Evolutionary conservation across 225 moss, liverwort and hornwort species (phyloP).

Genomic region (Pseudoscleropodium purum): DNA sequence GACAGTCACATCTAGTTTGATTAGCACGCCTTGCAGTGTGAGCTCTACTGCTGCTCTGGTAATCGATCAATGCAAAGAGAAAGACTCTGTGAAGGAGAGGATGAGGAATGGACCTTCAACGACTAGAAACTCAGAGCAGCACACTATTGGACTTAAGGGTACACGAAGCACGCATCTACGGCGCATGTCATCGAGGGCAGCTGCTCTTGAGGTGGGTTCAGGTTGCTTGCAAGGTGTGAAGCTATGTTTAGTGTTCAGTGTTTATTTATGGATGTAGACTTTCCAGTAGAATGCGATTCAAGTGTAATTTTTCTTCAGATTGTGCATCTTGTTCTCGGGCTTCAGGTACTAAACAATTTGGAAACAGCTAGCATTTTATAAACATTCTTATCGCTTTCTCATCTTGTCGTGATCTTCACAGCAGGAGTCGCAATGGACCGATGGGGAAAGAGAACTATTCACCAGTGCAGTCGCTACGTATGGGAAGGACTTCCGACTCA

Average conservation of each 20-base stretch:
- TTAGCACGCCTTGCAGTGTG: slow-evolving; percentile 52
- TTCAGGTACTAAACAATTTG: not conserved
- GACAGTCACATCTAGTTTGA: slow-evolving; percentile 22
- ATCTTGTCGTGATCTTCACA: not conserved
- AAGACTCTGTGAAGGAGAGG: slow-evolving; percentile 26
- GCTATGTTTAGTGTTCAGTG: not conserved
- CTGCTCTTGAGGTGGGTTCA: slow-evolving; percentile 38
- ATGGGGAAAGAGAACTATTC: slow-evolving; percentile 68
- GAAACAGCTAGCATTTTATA: not conserved
- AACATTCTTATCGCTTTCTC: not conserved
- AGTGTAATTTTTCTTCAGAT: not conserved
- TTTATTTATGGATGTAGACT: not conserved
- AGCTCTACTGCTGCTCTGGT: slow-evolving; percentile 38
- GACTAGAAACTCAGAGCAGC: slow-evolving; percentile 36
- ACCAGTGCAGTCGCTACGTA: slow-evolving; percentile 57
- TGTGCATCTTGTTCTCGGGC: not conserved
- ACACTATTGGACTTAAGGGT: slow-evolving; percentile 42
- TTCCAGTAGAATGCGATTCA: not conserved
- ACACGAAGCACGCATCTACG: slow-evolving; percentile 34
- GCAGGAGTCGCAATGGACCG: slow-evolving; percentile 73
- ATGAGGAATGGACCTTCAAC: slow-evolving; percentile 24
- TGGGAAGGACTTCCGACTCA: slow-evolving; percentile 76
- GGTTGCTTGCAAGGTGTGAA: not conserved
- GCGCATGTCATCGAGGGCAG: slow-evolving; percentile 24
- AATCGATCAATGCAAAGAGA: slow-evolving; percentile 40